A percentile compares a stretch with the other conserved stretches of the same genome.
Conservation (phyloP, 2,329 filamentous ascomycete species). For the Penicillium sp. region DNA sequence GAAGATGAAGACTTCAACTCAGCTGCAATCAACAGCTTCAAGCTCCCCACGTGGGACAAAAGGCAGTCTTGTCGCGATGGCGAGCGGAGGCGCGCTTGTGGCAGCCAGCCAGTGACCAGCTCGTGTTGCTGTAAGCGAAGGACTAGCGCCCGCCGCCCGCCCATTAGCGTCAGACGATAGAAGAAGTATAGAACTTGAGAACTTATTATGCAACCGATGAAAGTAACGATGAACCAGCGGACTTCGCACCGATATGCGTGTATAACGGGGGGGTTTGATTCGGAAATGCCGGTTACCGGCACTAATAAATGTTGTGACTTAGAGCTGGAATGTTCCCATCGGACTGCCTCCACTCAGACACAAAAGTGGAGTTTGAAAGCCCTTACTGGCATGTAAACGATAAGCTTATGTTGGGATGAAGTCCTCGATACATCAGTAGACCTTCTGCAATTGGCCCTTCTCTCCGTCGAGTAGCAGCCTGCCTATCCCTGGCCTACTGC, state of each 20-base stretch:
- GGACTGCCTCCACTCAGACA: neutral
- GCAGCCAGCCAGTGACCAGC: neutral
- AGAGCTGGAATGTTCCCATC: neutral
- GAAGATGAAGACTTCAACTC: neutral
- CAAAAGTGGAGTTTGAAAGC: too few species aligned
- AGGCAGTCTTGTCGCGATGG: constrained; percentile 3
- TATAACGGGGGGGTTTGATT: constrained; percentile 46
- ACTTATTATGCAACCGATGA: constrained; percentile 31
- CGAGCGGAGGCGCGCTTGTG: neutral
- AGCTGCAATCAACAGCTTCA: constrained; percentile 13
- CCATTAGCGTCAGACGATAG: neutral
- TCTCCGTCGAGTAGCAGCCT: too few species aligned
- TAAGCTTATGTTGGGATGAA: too few species aligned
- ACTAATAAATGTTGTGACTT: neutral
- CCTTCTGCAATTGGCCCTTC: too few species aligned
- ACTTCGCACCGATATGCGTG: constrained; percentile 45
- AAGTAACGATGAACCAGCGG: constrained; percentile 32
- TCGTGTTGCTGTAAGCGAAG: constrained; percentile 1
- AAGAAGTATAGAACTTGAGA: neutral
- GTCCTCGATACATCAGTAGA: too few species aligned
- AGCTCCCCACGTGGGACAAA: constrained; percentile 7
- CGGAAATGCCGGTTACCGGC: neutral
- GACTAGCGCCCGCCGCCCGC: neutral
- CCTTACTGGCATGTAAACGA: too few species aligned
- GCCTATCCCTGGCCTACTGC: too few species aligned